Percentiles rank a stretch among this genome's conserved stretches.
Evolutionary conservation across 306 rosid species (phyloP).

Genomic region (Ormosia semicastrata): DNA sequence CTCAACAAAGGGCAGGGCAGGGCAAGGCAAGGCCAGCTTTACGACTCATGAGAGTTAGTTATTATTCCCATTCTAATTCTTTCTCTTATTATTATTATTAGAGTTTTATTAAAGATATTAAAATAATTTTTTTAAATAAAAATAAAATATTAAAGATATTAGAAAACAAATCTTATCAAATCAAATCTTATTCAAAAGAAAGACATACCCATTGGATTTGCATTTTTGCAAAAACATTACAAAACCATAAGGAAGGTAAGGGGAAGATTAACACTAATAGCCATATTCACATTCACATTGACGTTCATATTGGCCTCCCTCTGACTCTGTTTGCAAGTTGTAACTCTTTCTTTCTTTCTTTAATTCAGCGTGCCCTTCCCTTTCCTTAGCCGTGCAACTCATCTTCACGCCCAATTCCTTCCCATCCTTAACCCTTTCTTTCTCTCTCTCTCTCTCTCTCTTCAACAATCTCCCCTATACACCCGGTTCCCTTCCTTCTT

Average conservation of each 20-base stretch:
- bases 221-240: not conserved
- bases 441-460: not conserved
- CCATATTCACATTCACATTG: not conserved
- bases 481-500: slow-evolving; percentile 24
- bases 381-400: not conserved
- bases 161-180: not conserved
- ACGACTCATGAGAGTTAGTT: too few relatives aligned
- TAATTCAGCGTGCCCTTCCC: slow-evolving; percentile 9
- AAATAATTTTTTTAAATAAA: too few relatives aligned
- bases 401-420: slow-evolving; percentile 2
- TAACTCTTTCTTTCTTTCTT: not conserved
- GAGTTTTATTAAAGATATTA: too few relatives aligned
- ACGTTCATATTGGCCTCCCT: not conserved
- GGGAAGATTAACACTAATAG: not conserved
- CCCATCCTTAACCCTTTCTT: slow-evolving; percentile 9
- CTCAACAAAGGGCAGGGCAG: too few relatives aligned
- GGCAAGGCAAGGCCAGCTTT: not conserved
- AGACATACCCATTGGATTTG: not conserved
- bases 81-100: too few relatives aligned
- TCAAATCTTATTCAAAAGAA: not conserved
- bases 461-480: not conserved
- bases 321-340: not conserved
- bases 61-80: too few relatives aligned
- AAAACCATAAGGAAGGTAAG: not conserved
- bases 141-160: too few relatives aligned